Conservation (phyloP, 768 basidiomycete genomes). For the Termitomyces sp. region DNA sequence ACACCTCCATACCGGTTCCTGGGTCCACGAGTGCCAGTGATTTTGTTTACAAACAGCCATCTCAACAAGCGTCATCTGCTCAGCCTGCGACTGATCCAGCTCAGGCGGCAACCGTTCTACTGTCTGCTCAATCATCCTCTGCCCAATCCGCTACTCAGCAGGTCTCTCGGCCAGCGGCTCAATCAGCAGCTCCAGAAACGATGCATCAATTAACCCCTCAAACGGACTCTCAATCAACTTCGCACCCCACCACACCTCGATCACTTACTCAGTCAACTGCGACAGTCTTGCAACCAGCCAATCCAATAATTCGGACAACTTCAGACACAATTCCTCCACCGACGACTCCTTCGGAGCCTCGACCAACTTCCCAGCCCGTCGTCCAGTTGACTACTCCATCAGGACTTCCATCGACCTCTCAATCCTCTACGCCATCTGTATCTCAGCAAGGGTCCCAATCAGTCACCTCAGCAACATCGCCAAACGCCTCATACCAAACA, state of each 20-base stretch:
- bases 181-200: background rate
- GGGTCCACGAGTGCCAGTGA: background rate
- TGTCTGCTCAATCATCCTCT: background rate
- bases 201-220: background rate
- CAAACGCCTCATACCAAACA: conserved; percentile 13
- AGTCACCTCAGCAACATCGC: background rate
- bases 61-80: background rate
- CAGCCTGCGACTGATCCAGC: background rate
- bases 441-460: background rate
- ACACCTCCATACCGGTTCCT: background rate
- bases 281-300: background rate
- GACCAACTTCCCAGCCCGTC: conserved; percentile 1
- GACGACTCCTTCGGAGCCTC: background rate
- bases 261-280: background rate
- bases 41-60: background rate
- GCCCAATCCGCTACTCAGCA: background rate
- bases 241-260: background rate
- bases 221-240: background rate
- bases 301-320: background rate
- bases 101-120: background rate
- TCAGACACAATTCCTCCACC: background rate
- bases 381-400: background rate
- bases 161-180: background rate
- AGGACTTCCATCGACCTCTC: conserved; percentile 1
- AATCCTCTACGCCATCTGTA: conserved; percentile 1